Percentiles rank a stretch among this genome's conserved stretches.
These are phyloP conservation scores for Circinella umbellata DNA, from an alignment of 371 early-diverging fungal genomes.

Conservation along the genomic window DNA sequence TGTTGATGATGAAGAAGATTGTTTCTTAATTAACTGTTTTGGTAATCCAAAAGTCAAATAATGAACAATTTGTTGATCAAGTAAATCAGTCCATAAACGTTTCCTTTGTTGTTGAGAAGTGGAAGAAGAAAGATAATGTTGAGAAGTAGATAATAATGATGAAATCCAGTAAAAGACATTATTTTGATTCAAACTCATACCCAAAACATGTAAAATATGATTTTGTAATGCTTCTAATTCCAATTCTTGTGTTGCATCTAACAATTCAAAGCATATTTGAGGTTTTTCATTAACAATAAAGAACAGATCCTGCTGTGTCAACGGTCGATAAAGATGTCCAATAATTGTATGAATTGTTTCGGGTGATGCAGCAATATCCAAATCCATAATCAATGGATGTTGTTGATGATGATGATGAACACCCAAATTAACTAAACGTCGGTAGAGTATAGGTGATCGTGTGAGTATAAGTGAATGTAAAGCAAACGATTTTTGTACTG, in stretches of 20 bases:
- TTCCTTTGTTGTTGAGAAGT: not conserved
- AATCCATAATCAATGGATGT: conserved; percentile 23
- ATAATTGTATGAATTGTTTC: conserved; percentile 42
- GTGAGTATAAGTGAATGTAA: conserved; percentile 37
- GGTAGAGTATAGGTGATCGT: conserved; percentile 42
- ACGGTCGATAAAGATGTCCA: conserved; percentile 35
- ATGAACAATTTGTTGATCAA: conserved; percentile 38
- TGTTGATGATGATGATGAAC: conserved; percentile 27
- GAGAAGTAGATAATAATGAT: conserved; percentile 7
- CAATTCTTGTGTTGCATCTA: conserved; percentile 42
- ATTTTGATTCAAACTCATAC: conserved; percentile 28
- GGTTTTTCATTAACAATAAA: conserved; percentile 43
- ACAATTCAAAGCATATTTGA: conserved; percentile 37
- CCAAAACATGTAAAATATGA: conserved; percentile 28
- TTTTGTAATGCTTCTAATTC: conserved; percentile 34
- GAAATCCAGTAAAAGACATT: conserved; percentile 38
- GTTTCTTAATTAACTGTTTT: conserved; percentile 26
- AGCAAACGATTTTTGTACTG: conserved; percentile 35
- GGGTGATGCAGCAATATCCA: conserved; percentile 32
- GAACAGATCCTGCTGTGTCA: conserved; percentile 37
- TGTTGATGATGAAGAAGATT: conserved; percentile 22
- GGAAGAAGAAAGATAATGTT: not conserved
- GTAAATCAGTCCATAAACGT: conserved; percentile 30
- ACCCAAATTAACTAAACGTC: conserved; percentile 27
- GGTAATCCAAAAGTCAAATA: conserved; percentile 31